Conservation (phyloP, 352 stramenopile genomes). For the Pythium folliculosum region DNA sequence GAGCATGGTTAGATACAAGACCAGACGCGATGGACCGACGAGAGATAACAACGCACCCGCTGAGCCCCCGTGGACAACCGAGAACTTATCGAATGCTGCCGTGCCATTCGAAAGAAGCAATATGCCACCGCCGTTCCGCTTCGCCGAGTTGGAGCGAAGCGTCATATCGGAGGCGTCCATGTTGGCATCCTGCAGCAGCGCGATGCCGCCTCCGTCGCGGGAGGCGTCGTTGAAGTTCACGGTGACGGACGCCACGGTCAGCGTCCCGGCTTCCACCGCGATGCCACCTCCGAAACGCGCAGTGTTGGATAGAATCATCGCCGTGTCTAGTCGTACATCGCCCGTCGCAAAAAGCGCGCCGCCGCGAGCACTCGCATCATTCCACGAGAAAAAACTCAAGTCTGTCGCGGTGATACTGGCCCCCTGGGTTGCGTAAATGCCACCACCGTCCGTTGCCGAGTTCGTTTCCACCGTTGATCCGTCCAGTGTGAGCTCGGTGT, state of each 20-base stretch:
- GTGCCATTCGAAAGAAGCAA: conserved; percentile 42
- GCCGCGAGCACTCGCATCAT: conserved; percentile 12
- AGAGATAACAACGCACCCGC: conserved; percentile 32
- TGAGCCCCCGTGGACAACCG: conserved; percentile 31
- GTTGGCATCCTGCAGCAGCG: conserved; percentile 32
- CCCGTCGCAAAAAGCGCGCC: conserved; percentile 20
- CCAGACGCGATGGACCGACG: background rate
- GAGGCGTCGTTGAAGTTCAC: conserved; percentile 39
- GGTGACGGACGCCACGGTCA: conserved; percentile 15
- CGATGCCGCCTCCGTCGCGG: conserved; percentile 47
- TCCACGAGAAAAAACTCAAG: background rate
- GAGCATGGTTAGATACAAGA: background rate
- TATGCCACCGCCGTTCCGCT: conserved; percentile 44
- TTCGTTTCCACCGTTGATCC: conserved; percentile 1
- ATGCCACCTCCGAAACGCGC: conserved; percentile 40
- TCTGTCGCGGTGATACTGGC: background rate
- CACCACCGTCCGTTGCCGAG: conserved; percentile 13
- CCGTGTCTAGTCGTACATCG: background rate
- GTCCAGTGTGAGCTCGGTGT: conserved; percentile 6
- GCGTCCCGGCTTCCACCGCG: conserved; percentile 24
- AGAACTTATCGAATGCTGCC: conserved; percentile 32
- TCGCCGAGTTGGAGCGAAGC: conserved; percentile 35
- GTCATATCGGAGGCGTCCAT: conserved; percentile 22
- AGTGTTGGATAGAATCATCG: conserved; percentile 29
- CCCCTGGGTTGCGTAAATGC: conserved; percentile 9